Evolutionary conservation across 2,329 filamentous ascomycete genomes (phyloP), one percentile per base, ranked within the genome.

Genomic region (Dothidotthia symphoricarpi): DNA sequence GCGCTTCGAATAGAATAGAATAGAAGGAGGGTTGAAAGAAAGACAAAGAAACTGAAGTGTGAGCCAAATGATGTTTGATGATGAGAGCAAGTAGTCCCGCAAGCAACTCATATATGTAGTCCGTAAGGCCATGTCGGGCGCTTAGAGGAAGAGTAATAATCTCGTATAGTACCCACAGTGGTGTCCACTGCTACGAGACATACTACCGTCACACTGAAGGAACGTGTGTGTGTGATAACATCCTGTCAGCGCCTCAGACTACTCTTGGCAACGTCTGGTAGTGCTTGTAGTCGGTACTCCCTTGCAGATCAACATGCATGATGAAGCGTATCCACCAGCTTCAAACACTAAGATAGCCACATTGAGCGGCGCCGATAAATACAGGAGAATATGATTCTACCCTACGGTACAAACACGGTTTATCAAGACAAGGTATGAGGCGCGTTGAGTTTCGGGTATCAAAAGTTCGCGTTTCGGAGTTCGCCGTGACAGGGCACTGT

Each of bases 101-200:
- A 12, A 28, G 14, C 15, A 29, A 32, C 11, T 43, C 54, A 53
- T 55, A 55, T 53, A 54, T 45, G 33, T 24, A 26, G 16, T 28
- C 9, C 12, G 12, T 12, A 26, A 30, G 37, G 15, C 28, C 26
- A 24, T 28, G 19, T 16, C 17, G 17, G 31, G 17, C 32, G 16
- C 31, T 30, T 17, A 26, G 24, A 22, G 17, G 34, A 10, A 27
- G n/a, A 34, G 8, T 33, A 13, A 36, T 31, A 41, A 27, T 38
- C 11, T 13, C 31, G 33, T 39, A 36, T 29, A 34, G 35, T 28
- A 33, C 26, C 47, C 45, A 46, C 43, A 32, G 28, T 24, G 37
- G 54, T 56, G 41, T 31, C 51, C 53, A 56, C 54, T 36, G 31
- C 37, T 42, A 45, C 54, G 54, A 58, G 51, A 58, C 55, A 39